Conservation (phyloP, 495 filamentous ascomycete genomes). For the Pseudevernia furfuracea region DNA sequence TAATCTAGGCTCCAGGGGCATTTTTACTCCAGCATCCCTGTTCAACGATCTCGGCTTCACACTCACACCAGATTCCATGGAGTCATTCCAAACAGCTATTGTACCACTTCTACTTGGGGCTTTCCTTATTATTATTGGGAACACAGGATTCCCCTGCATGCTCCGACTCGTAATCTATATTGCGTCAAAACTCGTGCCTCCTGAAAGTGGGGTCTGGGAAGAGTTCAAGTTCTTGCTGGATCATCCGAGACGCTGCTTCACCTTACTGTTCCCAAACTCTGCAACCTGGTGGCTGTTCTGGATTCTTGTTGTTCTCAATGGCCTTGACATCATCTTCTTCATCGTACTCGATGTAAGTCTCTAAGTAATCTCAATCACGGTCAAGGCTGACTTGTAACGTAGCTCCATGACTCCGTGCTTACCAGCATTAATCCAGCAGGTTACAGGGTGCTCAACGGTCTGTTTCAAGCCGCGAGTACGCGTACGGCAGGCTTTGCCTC, state of each 20-base stretch:
- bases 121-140: constrained; percentile 84
- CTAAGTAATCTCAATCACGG: not conserved
- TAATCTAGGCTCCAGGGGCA: constrained; percentile 39
- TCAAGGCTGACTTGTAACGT: constrained; percentile 4
- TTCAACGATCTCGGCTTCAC: constrained; percentile 88
- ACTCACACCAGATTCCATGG: constrained; percentile 87
- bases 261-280: constrained; percentile 75
- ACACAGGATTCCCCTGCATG: constrained; percentile 91
- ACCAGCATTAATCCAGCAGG: constrained; percentile 54
- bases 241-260: constrained; percentile 92
- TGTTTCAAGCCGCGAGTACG: constrained; percentile 82
- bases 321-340: constrained; percentile 77
- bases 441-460: constrained; percentile 67
- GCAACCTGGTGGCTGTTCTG: constrained; percentile 97
- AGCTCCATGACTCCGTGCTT: constrained; percentile 63
- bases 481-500: constrained; percentile 82
- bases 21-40: constrained; percentile 75
- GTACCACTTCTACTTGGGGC: constrained; percentile 66
- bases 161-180: constrained; percentile 85
- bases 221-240: constrained; percentile 85
- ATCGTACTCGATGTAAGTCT: constrained; percentile 74
- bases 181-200: constrained; percentile 48
- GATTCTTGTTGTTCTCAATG: constrained; percentile 74
- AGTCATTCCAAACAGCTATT: constrained; percentile 68
- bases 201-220: constrained; percentile 65